phyloP scores from a whole-genome alignment of 129 eudicot genomes.

The Ambrosia artemisiifolia region DNA sequence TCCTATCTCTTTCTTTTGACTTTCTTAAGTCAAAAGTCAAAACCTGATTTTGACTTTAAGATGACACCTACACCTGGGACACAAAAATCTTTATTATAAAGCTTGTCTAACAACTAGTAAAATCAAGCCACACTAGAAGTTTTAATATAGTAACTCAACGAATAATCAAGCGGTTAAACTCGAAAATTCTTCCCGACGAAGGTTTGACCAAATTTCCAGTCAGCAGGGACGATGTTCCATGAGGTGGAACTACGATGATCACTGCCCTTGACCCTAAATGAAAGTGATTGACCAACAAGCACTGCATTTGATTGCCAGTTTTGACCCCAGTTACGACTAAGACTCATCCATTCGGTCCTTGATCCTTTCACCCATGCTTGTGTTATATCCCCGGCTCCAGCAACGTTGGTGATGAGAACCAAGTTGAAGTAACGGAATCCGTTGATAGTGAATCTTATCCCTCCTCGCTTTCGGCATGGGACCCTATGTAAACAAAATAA shows the following conservation, averaged over 20 bases:
- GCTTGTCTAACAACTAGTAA: slow-evolving; percentile 7
- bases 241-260: slow-evolving; percentile 71
- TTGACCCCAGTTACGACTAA: slow-evolving; percentile 80
- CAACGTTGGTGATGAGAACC: slow-evolving; percentile 67
- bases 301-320: slow-evolving; percentile 68
- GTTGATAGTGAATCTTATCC: slow-evolving; percentile 63
- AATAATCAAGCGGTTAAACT: slow-evolving; percentile 18
- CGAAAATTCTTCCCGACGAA: slow-evolving; percentile 67
- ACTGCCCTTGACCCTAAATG: slow-evolving; percentile 61
- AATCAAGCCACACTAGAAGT: background rate
- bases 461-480: slow-evolving; percentile 67
- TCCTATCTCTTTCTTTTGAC: slow-evolving; percentile 9
- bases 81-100: slow-evolving; percentile 15
- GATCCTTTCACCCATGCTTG: slow-evolving; percentile 63
- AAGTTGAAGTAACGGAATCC: slow-evolving; percentile 78
- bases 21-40: slow-evolving; percentile 1
- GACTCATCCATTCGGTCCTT: slow-evolving; percentile 54
- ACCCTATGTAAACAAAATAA: slow-evolving; percentile 33
- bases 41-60: slow-evolving; percentile 10
- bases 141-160: background rate
- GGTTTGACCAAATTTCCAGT: slow-evolving; percentile 82
- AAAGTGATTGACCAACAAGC: slow-evolving; percentile 62
- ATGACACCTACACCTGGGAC: slow-evolving; percentile 12
- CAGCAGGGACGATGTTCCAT: slow-evolving; percentile 53
- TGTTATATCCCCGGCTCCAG: slow-evolving; percentile 68